Base-by-base conservation (phyloP, 2,329 filamentous ascomycete species). In the Sporothrix euskadiensis region DNA sequence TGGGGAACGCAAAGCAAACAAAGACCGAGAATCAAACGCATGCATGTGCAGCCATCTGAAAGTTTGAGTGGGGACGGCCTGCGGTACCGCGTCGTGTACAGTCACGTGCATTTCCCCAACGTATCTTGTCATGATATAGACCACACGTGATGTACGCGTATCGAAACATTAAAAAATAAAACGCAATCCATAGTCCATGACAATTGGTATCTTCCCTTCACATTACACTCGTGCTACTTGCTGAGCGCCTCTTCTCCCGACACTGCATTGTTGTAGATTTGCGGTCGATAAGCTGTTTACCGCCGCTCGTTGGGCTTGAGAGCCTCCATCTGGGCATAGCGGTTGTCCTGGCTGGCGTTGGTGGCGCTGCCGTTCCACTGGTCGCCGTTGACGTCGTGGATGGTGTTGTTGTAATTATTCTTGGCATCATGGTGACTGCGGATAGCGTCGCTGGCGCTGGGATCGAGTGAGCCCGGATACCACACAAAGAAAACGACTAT, bases 401-500 rank as follows among this genome's bases (percentile, higher is more conserved):
- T 56, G 52, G 26, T 30, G 52, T 8, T 30, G 39, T 3, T 14
- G 59, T 39, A 4, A n/a, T 22, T 44, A n/a, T n/a, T 47, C 39
- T 47, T 39, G 8, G 8, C 7, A 41, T 66, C 61, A 10, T 16
- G n/a, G 61, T 35, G 35, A 35, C 22, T 22, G n/a, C 16, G 41
- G 1, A 1, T 19, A 6, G 12, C 4, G 5, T 66, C 16, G 39
- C 39, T 30, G 39, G 26, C 44, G 44, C 44, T 35, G 14, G 44
- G 26, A 5, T 69, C 44, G 44, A 69, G 44, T 14, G 22, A 52
- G 65, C 44, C 59, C 22, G 70, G 73, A 39, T 69, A 71, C 71
- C 66, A 73, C 39, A 63, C 26, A 16, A 35, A 77, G 69, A 76
- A 77, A 54, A 71, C 16, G 26, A 63, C 63, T 71, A 76, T 75